phyloP scores from a whole-genome alignment of 2,329 filamentous ascomycete species.

The Uncinocarpus reesii region DNA sequence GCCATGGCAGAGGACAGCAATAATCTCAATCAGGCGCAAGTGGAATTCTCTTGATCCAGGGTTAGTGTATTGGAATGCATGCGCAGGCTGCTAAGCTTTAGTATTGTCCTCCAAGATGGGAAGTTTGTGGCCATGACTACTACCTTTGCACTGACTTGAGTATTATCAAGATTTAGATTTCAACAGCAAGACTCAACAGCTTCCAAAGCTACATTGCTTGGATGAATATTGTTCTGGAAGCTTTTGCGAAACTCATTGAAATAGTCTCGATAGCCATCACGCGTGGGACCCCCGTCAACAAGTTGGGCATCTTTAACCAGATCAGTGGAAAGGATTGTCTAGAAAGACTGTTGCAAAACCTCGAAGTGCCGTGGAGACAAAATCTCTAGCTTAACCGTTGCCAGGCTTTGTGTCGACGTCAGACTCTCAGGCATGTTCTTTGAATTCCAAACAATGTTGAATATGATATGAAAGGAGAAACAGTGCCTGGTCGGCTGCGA shows the following conservation, averaged over 20 bases:
- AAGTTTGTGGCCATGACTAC: neutral
- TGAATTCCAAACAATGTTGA: conserved; percentile 8
- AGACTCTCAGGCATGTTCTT: conserved; percentile 3
- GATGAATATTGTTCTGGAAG: neutral
- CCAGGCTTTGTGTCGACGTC: conserved; percentile 5
- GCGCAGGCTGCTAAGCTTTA: neutral
- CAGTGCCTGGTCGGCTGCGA: too few relatives aligned
- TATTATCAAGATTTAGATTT: neutral
- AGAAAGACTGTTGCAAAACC: conserved; percentile 11
- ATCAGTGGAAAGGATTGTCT: conserved; percentile 8
- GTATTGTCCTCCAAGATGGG: neutral
- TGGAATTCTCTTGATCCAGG: conserved; percentile 5
- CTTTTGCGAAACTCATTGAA: conserved; percentile 1
- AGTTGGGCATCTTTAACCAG: conserved; percentile 5
- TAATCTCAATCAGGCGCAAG: conserved; percentile 8
- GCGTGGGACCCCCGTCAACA: conserved; percentile 11
- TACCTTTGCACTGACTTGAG: conserved; percentile 1
- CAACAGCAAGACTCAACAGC: neutral
- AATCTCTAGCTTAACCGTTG: conserved; percentile 4
- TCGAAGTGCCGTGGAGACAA: conserved; percentile 3
- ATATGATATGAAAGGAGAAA: too few relatives aligned
- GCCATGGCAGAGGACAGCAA: conserved; percentile 7
- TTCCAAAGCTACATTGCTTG: conserved; percentile 1
- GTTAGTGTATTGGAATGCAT: conserved; percentile 10
- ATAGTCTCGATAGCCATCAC: conserved; percentile 10